phyloP scores from a whole-genome alignment of 1,139 yeast genomes.

The Cylindricascospora bacillispora region DNA sequence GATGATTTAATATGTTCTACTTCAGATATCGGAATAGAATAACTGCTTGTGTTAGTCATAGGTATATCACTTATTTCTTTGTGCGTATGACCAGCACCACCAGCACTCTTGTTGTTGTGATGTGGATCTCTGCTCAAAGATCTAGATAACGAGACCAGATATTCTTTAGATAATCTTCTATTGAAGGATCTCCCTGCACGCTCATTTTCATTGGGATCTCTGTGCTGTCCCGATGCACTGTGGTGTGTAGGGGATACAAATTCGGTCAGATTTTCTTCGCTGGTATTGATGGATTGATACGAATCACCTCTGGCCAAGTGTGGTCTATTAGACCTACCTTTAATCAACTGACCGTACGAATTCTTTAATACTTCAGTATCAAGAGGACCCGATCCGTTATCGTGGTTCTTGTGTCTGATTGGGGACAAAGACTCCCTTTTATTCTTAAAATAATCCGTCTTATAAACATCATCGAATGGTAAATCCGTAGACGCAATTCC shows the following conservation, averaged over 20 bases:
- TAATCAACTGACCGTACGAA: constrained; percentile 21
- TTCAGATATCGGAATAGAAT: constrained; percentile 5
- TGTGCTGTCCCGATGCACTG: not conserved
- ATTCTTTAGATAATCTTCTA: constrained; percentile 14
- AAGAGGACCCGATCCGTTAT: constrained; percentile 1
- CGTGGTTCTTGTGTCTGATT: too few relatives aligned
- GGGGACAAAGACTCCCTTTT: not conserved
- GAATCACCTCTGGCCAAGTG: constrained; percentile 25
- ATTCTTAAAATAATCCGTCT: not conserved
- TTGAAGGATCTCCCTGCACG: constrained; percentile 10
- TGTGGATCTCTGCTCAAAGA: constrained; percentile 18
- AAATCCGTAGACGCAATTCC: not conserved
- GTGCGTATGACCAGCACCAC: not conserved
- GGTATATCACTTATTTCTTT: not conserved
- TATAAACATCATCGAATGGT: not conserved
- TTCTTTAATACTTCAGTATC: constrained; percentile 14
- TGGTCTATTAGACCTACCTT: constrained; percentile 16
- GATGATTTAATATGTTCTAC: constrained; percentile 1
- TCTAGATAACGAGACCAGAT: constrained; percentile 20
- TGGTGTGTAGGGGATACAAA: not conserved
- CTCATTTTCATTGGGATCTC: not conserved
- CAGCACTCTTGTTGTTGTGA: constrained; percentile 1
- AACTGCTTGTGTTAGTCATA: constrained; percentile 3
- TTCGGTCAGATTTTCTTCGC: constrained; percentile 5
- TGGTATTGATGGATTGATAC: constrained; percentile 12